Evolutionary conservation across 2,329 filamentous ascomycete species (phyloP).

Genomic region (Aspergillus sp.): DNA sequence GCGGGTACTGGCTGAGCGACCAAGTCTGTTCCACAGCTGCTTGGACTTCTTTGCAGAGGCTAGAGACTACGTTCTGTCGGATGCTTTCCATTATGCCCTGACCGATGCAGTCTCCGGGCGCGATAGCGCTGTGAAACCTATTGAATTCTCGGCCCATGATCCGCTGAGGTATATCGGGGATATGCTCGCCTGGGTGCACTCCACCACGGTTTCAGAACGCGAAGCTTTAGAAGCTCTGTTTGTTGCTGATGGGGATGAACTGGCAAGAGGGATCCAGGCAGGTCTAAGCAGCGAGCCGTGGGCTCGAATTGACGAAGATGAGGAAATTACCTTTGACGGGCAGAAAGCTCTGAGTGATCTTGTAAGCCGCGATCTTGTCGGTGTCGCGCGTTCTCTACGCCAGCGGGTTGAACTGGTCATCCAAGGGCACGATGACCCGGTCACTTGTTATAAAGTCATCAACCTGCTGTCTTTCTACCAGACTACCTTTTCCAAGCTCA

Average conservation of each 20-base stretch:
- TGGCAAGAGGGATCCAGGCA: conserved; percentile 76
- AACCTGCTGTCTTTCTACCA: conserved; percentile 90
- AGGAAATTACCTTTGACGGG: conserved; percentile 69
- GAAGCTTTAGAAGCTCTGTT: conserved; percentile 92
- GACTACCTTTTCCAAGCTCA: conserved; percentile 76
- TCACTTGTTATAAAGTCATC: conserved; percentile 83
- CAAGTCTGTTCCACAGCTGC: conserved; percentile 88
- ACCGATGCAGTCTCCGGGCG: conserved; percentile 67
- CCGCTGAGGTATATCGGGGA: conserved; percentile 89
- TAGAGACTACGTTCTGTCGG: conserved; percentile 79
- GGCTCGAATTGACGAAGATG: conserved; percentile 64
- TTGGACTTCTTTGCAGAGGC: conserved; percentile 91
- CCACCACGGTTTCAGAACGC: conserved; percentile 86
- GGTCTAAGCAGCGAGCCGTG: conserved; percentile 82
- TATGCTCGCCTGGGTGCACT: conserved; percentile 97
- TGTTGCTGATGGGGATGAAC: conserved; percentile 83
- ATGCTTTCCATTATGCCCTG: conserved; percentile 83
- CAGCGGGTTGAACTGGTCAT: conserved; percentile 90
- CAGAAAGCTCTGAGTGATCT: conserved; percentile 79
- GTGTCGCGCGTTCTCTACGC: conserved; percentile 78
- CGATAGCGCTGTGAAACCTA: conserved; percentile 73
- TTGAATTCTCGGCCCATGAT: conserved; percentile 91
- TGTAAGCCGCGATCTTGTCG: conserved; percentile 80
- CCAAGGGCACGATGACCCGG: conserved; percentile 86
- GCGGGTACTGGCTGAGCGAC: conserved; percentile 83